phyloP scores from a whole-genome alignment of 805 yeast species.

The Wickerhamomyces ciferrii region DNA sequence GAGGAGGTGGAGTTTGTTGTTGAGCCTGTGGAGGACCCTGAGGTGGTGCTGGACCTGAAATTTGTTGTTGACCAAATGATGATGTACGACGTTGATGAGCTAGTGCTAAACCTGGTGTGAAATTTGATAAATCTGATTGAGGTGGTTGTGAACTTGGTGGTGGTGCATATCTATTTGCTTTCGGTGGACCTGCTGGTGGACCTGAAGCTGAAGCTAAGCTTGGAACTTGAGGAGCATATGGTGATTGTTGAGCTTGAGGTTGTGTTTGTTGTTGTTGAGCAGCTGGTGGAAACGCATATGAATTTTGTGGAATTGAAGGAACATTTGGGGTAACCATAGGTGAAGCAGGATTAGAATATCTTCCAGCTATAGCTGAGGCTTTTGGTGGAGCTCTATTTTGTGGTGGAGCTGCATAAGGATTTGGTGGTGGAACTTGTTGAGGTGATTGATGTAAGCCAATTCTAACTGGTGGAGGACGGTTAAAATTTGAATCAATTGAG shows the following conservation, averaged over 20 bases:
- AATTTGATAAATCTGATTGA: background rate
- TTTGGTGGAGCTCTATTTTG: background rate
- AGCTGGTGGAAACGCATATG: background rate
- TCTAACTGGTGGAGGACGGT: slow-evolving; percentile 3
- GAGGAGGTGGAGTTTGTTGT: slow-evolving; percentile 12
- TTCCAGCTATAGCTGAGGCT: background rate
- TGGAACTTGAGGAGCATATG: slow-evolving; percentile 1
- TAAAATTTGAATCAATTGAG: background rate
- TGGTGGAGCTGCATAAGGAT: slow-evolving; percentile 13
- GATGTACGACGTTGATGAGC: background rate
- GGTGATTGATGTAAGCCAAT: background rate
- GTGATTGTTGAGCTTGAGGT: background rate
- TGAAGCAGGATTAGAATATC: background rate
- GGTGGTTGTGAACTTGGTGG: slow-evolving; percentile 7
- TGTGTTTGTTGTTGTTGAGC: slow-evolving; percentile 2
- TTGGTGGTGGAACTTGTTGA: background rate
- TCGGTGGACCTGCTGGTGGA: slow-evolving; percentile 9
- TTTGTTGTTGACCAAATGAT: background rate
- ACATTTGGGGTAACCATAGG: background rate
- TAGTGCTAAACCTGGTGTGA: background rate
- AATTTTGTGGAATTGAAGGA: background rate
- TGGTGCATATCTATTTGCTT: slow-evolving; percentile 28
- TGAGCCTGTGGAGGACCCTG: slow-evolving; percentile 6
- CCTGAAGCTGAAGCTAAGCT: slow-evolving; percentile 1
- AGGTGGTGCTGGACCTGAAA: background rate